Evolutionary conservation across 2,329 filamentous ascomycete genomes (phyloP).

Genomic region (Alternaria longipes): DNA sequence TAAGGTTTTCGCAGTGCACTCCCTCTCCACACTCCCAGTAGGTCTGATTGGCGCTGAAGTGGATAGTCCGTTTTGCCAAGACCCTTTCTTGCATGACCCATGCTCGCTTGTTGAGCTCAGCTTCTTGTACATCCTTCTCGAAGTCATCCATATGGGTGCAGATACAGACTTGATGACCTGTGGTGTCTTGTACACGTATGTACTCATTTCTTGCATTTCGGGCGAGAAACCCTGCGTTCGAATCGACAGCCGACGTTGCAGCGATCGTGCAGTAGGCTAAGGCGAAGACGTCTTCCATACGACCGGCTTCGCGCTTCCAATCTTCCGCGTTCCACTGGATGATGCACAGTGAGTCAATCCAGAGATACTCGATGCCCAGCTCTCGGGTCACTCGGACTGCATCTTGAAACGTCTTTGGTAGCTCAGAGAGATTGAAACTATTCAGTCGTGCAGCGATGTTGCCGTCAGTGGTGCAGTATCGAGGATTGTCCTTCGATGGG

Average conservation of each 20-base stretch:
- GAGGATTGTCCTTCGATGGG: slow-evolving; percentile 8
- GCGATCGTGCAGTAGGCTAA: slow-evolving; percentile 2
- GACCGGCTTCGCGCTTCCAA: neutral
- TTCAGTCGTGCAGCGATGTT: slow-evolving; percentile 8
- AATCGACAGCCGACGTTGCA: slow-evolving; percentile 19
- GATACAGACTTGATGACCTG: slow-evolving; percentile 4
- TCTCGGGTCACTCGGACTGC: neutral
- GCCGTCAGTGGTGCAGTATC: slow-evolving; percentile 25
- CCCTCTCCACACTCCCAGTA: slow-evolving; percentile 32
- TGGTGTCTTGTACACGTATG: slow-evolving; percentile 14
- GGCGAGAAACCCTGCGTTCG: slow-evolving; percentile 27
- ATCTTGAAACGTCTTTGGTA: slow-evolving; percentile 11
- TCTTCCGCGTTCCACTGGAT: neutral
- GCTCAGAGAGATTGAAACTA: slow-evolving; percentile 21
- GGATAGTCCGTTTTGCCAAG: slow-evolving; percentile 27
- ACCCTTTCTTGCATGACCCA: slow-evolving; percentile 34
- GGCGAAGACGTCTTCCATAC: slow-evolving; percentile 3
- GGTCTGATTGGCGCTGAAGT: slow-evolving; percentile 28
- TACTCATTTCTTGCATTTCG: slow-evolving; percentile 10
- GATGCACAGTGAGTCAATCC: slow-evolving; percentile 1
- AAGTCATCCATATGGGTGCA: slow-evolving; percentile 23
- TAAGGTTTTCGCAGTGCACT: slow-evolving; percentile 28
- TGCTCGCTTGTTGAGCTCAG: slow-evolving; percentile 28
- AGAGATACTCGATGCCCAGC: neutral
- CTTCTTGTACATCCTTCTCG: slow-evolving; percentile 15